A percentile compares a stretch with the other conserved stretches of the same genome.
phyloP scores from a whole-genome alignment of 495 filamentous ascomycete species.

The Terfezia claveryi region DNA sequence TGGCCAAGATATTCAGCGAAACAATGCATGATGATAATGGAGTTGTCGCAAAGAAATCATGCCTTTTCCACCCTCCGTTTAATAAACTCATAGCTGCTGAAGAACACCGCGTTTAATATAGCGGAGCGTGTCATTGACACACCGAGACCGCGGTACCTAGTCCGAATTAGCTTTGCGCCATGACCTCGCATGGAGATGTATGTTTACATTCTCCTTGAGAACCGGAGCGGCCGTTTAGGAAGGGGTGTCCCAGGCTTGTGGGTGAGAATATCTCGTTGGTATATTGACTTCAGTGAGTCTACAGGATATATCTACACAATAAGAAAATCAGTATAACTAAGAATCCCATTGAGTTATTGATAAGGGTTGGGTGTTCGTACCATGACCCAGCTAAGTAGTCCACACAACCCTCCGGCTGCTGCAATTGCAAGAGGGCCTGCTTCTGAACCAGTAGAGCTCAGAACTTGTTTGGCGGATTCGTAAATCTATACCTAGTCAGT shows the following conservation, averaged over 20 bases:
- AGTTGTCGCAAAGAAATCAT: too few species aligned
- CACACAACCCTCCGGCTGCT: constrained; percentile 53
- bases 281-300: constrained; percentile 64
- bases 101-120: constrained; percentile 54
- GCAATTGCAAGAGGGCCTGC: constrained; percentile 51
- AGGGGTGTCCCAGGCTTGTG: constrained; percentile 37
- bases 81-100: constrained; percentile 52
- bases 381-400: constrained; percentile 58
- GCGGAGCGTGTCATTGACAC: constrained; percentile 62
- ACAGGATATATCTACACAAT: constrained; percentile 42
- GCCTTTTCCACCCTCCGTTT: constrained; percentile 23
- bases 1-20: too few species aligned
- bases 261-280: constrained; percentile 57
- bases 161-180: neutral
- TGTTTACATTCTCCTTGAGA: constrained; percentile 49
- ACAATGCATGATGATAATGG: too few species aligned
- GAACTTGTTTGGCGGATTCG: constrained; percentile 68
- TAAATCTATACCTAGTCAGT: constrained; percentile 26
- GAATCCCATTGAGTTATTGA: too few species aligned
- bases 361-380: constrained; percentile 26
- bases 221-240: constrained; percentile 39
- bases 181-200: neutral
- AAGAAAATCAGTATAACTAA: constrained; percentile 9
- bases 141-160: constrained; percentile 36
- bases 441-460: constrained; percentile 43